Evolutionary conservation across 164 flowering plant genomes (phyloP), one percentile per base, ranked within the genome.

Genomic region (Annona squamosa): DNA sequence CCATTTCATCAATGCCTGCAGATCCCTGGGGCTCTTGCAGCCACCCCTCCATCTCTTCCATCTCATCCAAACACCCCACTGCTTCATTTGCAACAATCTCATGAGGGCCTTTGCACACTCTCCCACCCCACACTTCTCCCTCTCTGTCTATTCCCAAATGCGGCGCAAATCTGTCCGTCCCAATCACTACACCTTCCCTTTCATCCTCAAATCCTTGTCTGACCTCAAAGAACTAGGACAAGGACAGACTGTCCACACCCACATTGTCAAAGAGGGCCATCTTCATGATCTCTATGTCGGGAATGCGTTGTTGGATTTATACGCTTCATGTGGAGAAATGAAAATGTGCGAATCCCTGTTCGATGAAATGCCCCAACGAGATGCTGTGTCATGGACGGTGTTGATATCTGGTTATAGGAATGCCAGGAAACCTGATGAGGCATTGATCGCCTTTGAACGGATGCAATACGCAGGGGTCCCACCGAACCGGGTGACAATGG

Each of bases 321-420:
- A 88, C 66, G 80, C 85, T 0, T 75, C 84, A 47, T 77, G 81
- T 72, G 87, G 89, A 1, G 42, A 69, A 2, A 80, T 85, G 82
- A 71, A 6, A 1, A 72, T 67, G 13, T 84, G 86, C 46, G 72
- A 67, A 18, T 48, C 69, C 18, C 56, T 88, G 81, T 90, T 90
- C 57, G 89, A 88, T 67, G 89, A 84, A 85, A 88, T 88, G 89
- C 77, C 84, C 17, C 79, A 77, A 1, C 80, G 81, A 72, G 90
- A 88, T 74, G 88, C 83, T 12, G 90, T 88, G 37, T 87, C 91
- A 1, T 88, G 91, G 91, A 90, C 91, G 42, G 77, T 80, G 3
- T 71, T 88, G 77, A 85, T 88, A 43, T 75, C 77, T 7, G 94
- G 89, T 63, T 73, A 76, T 73, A 68, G 81, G 57, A 78, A 72